Base-by-base conservation (phyloP, 495 filamentous ascomycete species). In the Penicillium pancosmium region DNA sequence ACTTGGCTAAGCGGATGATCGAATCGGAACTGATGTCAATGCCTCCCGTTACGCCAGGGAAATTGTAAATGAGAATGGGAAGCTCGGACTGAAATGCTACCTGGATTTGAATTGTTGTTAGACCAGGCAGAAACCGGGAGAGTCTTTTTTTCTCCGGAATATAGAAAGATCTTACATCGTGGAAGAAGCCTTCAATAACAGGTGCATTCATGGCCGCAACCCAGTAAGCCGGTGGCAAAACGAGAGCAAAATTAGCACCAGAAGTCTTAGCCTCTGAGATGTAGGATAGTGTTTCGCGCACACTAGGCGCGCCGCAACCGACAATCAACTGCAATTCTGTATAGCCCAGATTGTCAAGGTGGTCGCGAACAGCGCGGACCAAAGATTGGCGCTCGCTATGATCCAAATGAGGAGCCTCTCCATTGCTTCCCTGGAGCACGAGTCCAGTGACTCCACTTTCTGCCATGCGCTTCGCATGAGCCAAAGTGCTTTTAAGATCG, bases 381-480 rank as follows among this genome's bases (percentile, higher is more conserved):
- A 23, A 23, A 23, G 23, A 23, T 23, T 33, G 5, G 16, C 57
- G 57, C 34, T 60, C 57, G 19, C 18, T 23, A 25, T 60, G 57
- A 12, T n/a, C 4, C 19, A 60, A 41, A 43, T 60, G 57, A 33
- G 41, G 9, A 11, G 57, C 57, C 35, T 60, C 57, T 12, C 57
- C 57, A 44, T 54, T 54, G 35, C 51, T 60, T 21, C 57, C 57
- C 7, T 55, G 51, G 18, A 55, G 18, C 2, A 60, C 57, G 9
- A 60, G 18, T 0, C 57, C 57, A 2, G 35, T 16, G 9, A 60
- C 57, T 3, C 51, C 57, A 16, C 51, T 25, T 15, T 54, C 15
- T 3, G 27, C 44, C 31, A 60, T 21, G 9, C 34, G 34, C 13
- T 13, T 36, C 10, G 13, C 13, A 36, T 36, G 34, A 1, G 9